These are phyloP conservation scores for Cinnamomum chago DNA, from an alignment of 164 flowering plant genomes.

Conservation along the genomic window DNA sequence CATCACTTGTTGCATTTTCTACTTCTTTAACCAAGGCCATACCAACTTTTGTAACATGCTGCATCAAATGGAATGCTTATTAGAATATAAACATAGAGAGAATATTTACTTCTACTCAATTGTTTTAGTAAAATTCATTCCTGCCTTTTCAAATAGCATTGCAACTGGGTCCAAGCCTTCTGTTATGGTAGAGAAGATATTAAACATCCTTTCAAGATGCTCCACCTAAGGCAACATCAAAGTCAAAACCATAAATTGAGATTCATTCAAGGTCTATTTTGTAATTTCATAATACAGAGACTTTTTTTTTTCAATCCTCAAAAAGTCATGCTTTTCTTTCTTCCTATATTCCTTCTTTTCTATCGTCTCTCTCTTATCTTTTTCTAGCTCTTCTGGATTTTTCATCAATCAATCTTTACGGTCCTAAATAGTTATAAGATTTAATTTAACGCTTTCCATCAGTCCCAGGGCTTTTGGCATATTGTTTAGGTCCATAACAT, in stretches of 20 bases:
- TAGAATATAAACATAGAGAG: neutral
- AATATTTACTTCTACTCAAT: neutral
- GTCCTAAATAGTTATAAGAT: too few species aligned
- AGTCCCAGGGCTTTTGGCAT: too few species aligned
- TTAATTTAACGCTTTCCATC: too few species aligned
- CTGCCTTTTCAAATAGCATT: neutral
- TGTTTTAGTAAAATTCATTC: neutral
- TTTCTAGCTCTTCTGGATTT: too few species aligned
- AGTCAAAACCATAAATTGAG: neutral
- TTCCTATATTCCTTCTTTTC: too few species aligned
- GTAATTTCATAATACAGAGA: too few species aligned
- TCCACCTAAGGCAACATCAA: neutral
- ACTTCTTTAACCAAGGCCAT: neutral
- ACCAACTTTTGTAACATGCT: constrained; percentile 1
- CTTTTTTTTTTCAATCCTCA: too few species aligned
- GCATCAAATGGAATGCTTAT: neutral
- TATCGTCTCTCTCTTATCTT: too few species aligned
- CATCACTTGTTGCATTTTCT: neutral
- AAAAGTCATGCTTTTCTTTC: too few species aligned
- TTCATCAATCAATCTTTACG: too few species aligned
- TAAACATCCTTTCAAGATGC: neutral
- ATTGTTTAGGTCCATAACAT: too few species aligned
- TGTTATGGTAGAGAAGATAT: neutral
- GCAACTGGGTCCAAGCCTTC: neutral
- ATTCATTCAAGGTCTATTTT: too few species aligned